Evolutionary conservation across 2,329 filamentous ascomycete species (phyloP), one percentile per base, ranked within the genome.

Genomic region (Hymenoscyphus albidus): DNA sequence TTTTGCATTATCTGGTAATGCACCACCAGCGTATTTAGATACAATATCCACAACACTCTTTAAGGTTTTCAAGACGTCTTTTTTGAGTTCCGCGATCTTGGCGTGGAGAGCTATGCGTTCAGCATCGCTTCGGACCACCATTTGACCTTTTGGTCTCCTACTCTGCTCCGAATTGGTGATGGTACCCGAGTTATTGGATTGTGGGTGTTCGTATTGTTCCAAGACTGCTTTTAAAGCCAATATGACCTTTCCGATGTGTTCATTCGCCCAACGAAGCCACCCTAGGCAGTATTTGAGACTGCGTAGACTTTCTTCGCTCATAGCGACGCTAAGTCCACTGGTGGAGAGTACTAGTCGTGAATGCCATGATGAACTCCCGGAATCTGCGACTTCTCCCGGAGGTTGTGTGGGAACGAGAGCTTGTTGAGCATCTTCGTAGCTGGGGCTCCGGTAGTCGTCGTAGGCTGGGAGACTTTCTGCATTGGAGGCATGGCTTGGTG

Each of bases 21-120:
- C 92, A 48, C 92, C 92, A n/a, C 93, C 93, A 0, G 93, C 91
- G 71, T 97, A 96, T 70, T 89, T 92, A 63, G 91, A 96, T 0
- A 99, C 92, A 5, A 90, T 89, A 67, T 91, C 87, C 48, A 96
- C 91, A 38, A 93, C 91, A 62, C 88, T 87, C 70, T 93, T 91
- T 13, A 98, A 82, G 0, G 88, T 90, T 70, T 89, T 88, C 68
- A 97, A 84, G 1, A 95, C 85, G 64, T 93, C 90, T 5, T 81
- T 80, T 71, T 87, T 88, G 57, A 92, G 80, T 1, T 80, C 82
- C 13, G 88, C 86, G 58, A 97, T 91, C 59, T 70, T 71, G 3
- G 71, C 69, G 39, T 70, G 70, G 5, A 75, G 65, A 3, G 67
- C 71, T n/a, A 68, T 69, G 13, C 70, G 63, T 22, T 73, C 67